Conservation (phyloP, 1,139 yeast species). For the Nakaseomyces nivariensis region DNA sequence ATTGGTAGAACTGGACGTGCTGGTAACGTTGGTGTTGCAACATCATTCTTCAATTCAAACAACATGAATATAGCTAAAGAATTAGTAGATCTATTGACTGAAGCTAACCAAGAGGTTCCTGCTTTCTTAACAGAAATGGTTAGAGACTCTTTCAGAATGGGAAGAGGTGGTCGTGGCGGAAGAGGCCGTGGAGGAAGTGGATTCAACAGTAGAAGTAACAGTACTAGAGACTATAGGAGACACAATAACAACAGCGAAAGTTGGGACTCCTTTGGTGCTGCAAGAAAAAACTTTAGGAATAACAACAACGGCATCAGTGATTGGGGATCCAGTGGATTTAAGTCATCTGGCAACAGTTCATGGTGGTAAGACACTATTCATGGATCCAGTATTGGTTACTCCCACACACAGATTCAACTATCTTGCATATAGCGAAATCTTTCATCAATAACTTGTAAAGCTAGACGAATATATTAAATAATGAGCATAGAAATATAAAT, state of each 20-base stretch:
- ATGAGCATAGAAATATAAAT: background rate
- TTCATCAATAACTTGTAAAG: background rate
- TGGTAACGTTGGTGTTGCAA: conserved; percentile 95
- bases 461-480: background rate
- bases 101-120: conserved; percentile 97
- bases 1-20: conserved; percentile 99
- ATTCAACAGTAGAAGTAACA: conserved; percentile 17
- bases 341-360: conserved; percentile 19
- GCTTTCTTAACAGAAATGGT: conserved; percentile 68
- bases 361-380: conserved; percentile 7
- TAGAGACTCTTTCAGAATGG: conserved; percentile 62
- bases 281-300: conserved; percentile 23
- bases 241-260: conserved; percentile 21
- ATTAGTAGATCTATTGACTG: conserved; percentile 71
- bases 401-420: too few relatives aligned
- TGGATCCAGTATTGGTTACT: too few relatives aligned
- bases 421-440: too few relatives aligned
- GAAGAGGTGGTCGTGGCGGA: conserved; percentile 38
- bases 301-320: background rate
- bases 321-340: conserved; percentile 6
- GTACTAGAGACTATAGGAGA: conserved; percentile 49
- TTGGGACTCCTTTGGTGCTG: conserved; percentile 23
- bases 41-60: conserved; percentile 93
- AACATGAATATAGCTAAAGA: conserved; percentile 84
- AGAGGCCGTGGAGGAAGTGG: conserved; percentile 15